Evolutionary conservation across 139 green algal species (phyloP).

Genomic region (Ettlia oleoabundans): DNA sequence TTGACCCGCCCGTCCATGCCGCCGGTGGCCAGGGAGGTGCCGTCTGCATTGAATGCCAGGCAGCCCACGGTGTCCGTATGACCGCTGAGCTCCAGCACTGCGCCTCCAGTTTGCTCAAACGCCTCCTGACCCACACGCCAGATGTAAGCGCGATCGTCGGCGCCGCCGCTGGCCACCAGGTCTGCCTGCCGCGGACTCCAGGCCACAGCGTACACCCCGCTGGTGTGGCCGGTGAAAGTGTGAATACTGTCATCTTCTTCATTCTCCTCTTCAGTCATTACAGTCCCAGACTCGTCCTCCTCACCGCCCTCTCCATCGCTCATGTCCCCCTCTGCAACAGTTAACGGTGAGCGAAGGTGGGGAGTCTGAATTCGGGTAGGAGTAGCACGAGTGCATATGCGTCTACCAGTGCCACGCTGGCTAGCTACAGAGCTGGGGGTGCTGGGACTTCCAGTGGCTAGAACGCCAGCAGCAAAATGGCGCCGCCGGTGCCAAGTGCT

Average conservation of each 20-base stretch:
- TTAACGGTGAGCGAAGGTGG: neutral
- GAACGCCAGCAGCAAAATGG: too few relatives aligned
- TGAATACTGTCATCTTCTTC: slow-evolving; percentile 74
- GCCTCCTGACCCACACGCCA: slow-evolving; percentile 79
- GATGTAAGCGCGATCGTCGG: slow-evolving; percentile 80
- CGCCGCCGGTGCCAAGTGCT: too few relatives aligned
- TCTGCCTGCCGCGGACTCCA: slow-evolving; percentile 69
- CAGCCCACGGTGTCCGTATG: slow-evolving; percentile 87
- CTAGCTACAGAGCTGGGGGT: too few relatives aligned
- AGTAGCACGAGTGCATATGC: too few relatives aligned
- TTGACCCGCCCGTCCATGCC: slow-evolving; percentile 83
- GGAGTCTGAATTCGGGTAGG: too few relatives aligned
- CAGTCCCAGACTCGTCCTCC: too few relatives aligned
- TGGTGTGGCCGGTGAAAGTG: slow-evolving; percentile 69
- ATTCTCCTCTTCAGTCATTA: slow-evolving; percentile 34
- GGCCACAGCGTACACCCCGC: slow-evolving; percentile 77
- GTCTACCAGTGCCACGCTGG: too few relatives aligned
- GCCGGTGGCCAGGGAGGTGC: slow-evolving; percentile 80
- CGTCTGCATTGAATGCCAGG: slow-evolving; percentile 80
- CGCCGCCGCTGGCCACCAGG: slow-evolving; percentile 79
- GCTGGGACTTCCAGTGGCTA: too few relatives aligned
- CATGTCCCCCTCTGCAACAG: slow-evolving; percentile 28
- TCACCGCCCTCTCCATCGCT: slow-evolving; percentile 31
- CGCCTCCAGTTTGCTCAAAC: slow-evolving; percentile 60
- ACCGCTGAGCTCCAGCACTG: slow-evolving; percentile 69